Percentiles rank a stretch among this genome's conserved stretches.
phyloP scores from a whole-genome alignment of 2,329 filamentous ascomycete species.

The Capronia epimyces region DNA sequence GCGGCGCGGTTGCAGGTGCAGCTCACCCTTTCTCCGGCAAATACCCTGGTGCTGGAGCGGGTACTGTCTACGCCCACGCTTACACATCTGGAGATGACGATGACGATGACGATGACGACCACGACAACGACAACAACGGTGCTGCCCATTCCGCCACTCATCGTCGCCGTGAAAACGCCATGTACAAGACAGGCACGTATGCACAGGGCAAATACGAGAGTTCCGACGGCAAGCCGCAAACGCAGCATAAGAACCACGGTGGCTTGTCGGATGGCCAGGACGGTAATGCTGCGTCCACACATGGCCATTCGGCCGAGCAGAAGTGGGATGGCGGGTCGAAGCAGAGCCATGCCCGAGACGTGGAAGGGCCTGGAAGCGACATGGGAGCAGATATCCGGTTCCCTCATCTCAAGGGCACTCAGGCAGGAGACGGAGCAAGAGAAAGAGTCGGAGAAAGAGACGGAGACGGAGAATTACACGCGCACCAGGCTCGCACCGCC shows the following conservation, averaged over 20 bases:
- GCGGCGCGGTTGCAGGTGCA: not conserved
- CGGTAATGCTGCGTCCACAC: not conserved
- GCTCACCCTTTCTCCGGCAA: not conserved
- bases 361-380: not conserved
- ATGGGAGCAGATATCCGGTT: not conserved
- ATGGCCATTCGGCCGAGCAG: not conserved
- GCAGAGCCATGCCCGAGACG: conserved; percentile 1
- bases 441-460: too few relatives aligned
- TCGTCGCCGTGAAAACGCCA: not conserved
- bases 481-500: not conserved
- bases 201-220: not conserved
- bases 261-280: not conserved
- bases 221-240: not conserved
- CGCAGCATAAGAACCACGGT: not conserved
- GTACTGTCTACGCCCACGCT: not conserved
- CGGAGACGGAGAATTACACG: not conserved
- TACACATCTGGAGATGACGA: conserved; percentile 1
- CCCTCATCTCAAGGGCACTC: not conserved
- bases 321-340: not conserved
- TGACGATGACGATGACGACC: not conserved
- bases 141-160: too few relatives aligned
- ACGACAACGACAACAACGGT: not conserved
- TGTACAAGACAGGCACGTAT: not conserved
- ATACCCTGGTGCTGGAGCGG: not conserved
- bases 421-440: too few relatives aligned